These are phyloP conservation scores for Botrytis hyacinthi DNA, from an alignment of 2,329 filamentous ascomycete species.

Conservation along the genomic window DNA sequence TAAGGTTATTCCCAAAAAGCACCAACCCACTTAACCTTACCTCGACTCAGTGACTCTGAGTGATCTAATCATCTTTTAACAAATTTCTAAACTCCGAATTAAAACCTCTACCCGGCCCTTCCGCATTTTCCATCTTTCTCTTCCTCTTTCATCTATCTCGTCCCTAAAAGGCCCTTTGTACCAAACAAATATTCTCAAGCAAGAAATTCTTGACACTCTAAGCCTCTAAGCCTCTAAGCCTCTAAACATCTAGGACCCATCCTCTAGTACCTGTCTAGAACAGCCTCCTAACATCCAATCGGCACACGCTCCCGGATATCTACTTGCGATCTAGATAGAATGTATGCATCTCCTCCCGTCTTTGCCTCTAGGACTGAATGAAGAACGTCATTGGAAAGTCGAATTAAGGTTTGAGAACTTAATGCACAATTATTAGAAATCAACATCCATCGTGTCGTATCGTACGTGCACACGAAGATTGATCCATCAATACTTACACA, in stretches of 20 bases:
- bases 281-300: background rate
- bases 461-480: background rate
- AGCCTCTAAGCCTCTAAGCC: background rate
- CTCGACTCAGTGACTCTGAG: background rate
- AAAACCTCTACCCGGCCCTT: background rate
- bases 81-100: background rate
- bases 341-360: background rate
- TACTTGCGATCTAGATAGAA: background rate
- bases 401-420: background rate
- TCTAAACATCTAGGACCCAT: background rate
- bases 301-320: background rate
- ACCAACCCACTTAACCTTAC: background rate
- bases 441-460: background rate
- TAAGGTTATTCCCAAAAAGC: background rate
- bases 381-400: background rate
- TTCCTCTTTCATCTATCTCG: background rate
- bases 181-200: background rate
- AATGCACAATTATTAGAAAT: constrained; percentile 1
- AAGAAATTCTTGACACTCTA: background rate
- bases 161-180: background rate
- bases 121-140: background rate
- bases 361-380: background rate
- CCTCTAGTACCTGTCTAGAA: background rate
- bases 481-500: background rate
- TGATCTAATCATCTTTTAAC: background rate